These are phyloP conservation scores for Nadsonia fulvescens DNA, from an alignment of 805 yeast genomes.

Conservation along the genomic window DNA sequence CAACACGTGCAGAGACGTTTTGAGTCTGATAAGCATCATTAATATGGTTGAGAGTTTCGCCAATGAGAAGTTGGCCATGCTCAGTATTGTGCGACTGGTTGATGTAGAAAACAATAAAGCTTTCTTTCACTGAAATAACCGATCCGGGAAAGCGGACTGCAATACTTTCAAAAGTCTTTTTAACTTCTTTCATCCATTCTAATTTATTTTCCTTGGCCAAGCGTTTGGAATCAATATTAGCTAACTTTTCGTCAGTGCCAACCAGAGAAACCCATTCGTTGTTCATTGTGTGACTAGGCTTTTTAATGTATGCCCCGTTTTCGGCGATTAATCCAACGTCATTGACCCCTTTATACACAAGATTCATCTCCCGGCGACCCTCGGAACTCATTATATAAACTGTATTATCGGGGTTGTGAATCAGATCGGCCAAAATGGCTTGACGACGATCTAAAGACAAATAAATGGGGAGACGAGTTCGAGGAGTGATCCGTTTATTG, in stretches of 20 bases:
- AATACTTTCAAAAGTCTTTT: conserved; percentile 36
- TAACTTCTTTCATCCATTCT: conserved; percentile 43
- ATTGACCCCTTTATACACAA: conserved; percentile 47
- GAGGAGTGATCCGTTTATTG: conserved; percentile 1
- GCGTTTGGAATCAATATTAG: conserved; percentile 1
- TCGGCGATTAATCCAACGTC: conserved; percentile 77
- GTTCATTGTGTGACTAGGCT: conserved; percentile 3
- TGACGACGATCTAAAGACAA: conserved; percentile 42
- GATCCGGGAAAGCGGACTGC: conserved; percentile 72
- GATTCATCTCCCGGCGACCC: conserved; percentile 45
- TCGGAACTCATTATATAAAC: conserved; percentile 59
- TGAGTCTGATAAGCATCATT: conserved; percentile 52
- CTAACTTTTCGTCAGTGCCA: conserved; percentile 28
- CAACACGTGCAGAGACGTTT: conserved; percentile 57
- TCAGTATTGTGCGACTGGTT: conserved; percentile 29
- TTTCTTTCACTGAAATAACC: conserved; percentile 51
- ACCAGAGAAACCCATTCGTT: conserved; percentile 46
- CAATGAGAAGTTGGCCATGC: conserved; percentile 51
- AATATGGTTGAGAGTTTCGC: conserved; percentile 71
- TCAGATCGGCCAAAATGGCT: conserved; percentile 38
- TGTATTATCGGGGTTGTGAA: conserved; percentile 36
- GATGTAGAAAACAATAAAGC: conserved; percentile 60
- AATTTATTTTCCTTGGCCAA: conserved; percentile 2
- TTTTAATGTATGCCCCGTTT: conserved; percentile 50
- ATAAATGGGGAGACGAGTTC: conserved; percentile 18